Conservation (phyloP, 345 rosid genomes). For the Populus alba region DNA sequence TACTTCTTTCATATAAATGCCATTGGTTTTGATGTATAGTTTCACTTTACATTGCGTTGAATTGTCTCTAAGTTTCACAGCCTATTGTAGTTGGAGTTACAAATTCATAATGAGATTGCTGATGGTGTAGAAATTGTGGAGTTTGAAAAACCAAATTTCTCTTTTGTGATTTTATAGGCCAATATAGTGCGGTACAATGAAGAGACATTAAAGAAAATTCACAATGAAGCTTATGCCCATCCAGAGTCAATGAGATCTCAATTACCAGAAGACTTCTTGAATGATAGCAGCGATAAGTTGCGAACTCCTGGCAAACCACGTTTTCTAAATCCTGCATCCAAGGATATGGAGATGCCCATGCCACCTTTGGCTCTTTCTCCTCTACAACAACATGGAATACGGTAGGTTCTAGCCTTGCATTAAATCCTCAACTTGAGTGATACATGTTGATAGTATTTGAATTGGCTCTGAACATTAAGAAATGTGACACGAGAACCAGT, state of each 20-base stretch:
- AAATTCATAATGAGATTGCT: background rate
- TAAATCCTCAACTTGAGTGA: background rate
- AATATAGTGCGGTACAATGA: conserved; percentile 76
- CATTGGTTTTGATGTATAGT: background rate
- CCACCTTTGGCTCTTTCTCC: conserved; percentile 80
- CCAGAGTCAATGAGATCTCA: conserved; percentile 53
- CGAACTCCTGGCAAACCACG: conserved; percentile 24
- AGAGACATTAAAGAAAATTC: conserved; percentile 57
- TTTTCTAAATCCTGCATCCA: conserved; percentile 40
- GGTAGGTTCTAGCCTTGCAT: conserved; percentile 41
- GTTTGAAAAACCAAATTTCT: background rate
- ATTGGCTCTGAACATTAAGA: background rate
- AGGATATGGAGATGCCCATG: conserved; percentile 88
- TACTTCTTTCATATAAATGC: background rate
- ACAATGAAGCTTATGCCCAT: conserved; percentile 31
- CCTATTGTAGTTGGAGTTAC: background rate
- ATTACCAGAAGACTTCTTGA: conserved; percentile 37
- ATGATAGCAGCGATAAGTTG: conserved; percentile 26
- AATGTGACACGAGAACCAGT: too few relatives aligned
- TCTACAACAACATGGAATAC: conserved; percentile 49
- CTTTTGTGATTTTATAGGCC: conserved; percentile 39
- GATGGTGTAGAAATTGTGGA: background rate
- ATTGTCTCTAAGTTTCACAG: background rate
- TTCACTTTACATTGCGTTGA: background rate
- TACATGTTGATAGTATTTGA: background rate